These are phyloP conservation scores for Scheffersomyces coipomensis DNA, from an alignment of 805 yeast species.

Conservation along the genomic window DNA sequence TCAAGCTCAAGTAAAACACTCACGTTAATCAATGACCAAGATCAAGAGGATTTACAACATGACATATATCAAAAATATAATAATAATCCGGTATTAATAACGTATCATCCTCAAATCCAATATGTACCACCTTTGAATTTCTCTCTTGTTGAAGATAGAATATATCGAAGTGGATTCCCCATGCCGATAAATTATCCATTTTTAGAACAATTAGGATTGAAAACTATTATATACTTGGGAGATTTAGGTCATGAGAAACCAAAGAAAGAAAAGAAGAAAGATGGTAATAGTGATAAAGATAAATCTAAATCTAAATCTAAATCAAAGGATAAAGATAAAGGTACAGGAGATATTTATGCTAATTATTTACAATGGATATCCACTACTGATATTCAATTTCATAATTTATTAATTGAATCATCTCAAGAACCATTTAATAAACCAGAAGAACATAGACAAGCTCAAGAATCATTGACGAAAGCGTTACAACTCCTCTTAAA, in stretches of 20 bases:
- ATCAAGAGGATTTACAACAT: background rate
- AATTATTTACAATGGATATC: slow-evolving; percentile 72
- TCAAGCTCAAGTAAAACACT: background rate
- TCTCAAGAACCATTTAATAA: slow-evolving; percentile 77
- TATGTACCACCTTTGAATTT: slow-evolving; percentile 89
- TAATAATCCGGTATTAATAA: background rate
- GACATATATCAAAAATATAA: background rate
- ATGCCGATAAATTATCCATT: slow-evolving; percentile 83
- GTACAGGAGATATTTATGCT: slow-evolving; percentile 47
- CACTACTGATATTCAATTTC: slow-evolving; percentile 50
- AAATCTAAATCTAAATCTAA: slow-evolving; percentile 9
- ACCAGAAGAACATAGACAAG: slow-evolving; percentile 39
- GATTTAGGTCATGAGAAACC: slow-evolving; percentile 46
- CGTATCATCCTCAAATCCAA: slow-evolving; percentile 3
- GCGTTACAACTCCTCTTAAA: slow-evolving; percentile 59
- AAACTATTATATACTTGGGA: slow-evolving; percentile 80
- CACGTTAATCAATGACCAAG: background rate
- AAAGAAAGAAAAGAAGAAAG: slow-evolving; percentile 18
- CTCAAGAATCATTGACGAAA: slow-evolving; percentile 47
- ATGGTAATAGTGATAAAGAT: slow-evolving; percentile 15
- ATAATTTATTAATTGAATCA: slow-evolving; percentile 63
- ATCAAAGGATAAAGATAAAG: slow-evolving; percentile 33
- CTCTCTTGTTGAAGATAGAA: slow-evolving; percentile 80
- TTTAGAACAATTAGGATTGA: slow-evolving; percentile 62
- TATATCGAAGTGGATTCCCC: slow-evolving; percentile 93